phyloP scores from a whole-genome alignment of 495 filamentous ascomycete genomes.

The Xylaria cubensis region DNA sequence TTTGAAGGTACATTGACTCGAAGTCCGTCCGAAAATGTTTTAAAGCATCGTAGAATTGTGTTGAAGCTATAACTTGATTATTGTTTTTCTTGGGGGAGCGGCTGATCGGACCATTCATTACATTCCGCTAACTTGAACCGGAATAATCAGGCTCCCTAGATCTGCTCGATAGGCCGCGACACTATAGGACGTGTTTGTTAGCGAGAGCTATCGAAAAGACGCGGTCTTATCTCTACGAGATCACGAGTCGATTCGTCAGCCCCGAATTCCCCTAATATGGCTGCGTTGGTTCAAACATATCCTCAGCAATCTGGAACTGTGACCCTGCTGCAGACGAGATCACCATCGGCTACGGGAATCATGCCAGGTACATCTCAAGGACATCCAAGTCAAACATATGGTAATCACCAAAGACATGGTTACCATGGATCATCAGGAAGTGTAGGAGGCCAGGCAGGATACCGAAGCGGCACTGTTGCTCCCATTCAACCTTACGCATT shows the following conservation, averaged over 20 bases:
- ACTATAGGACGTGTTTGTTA: conserved; percentile 18
- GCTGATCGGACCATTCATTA: neutral
- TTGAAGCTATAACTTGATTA: neutral
- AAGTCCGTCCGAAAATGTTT: neutral
- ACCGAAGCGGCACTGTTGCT: conserved; percentile 72
- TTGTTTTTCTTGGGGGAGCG: neutral
- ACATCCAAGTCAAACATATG: conserved; percentile 63
- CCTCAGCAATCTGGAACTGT: conserved; percentile 80
- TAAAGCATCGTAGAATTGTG: neutral
- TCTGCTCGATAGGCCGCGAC: conserved; percentile 1
- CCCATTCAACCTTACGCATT: conserved; percentile 87
- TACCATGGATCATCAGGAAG: conserved; percentile 62
- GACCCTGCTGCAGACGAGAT: conserved; percentile 82
- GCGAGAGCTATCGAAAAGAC: conserved; percentile 25
- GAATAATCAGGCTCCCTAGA: conserved; percentile 4
- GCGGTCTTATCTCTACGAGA: conserved; percentile 30
- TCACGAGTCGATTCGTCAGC: conserved; percentile 28
- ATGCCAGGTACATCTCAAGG: conserved; percentile 59
- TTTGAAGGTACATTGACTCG: conserved; percentile 22
- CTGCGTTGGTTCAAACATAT: conserved; percentile 90
- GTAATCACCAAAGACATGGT: conserved; percentile 67
- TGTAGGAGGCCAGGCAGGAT: conserved; percentile 60
- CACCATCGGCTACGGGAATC: conserved; percentile 72
- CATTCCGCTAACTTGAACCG: conserved; percentile 14
- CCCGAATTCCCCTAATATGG: conserved; percentile 64